Evolutionary conservation across 2,329 filamentous ascomycete genomes (phyloP).

Genomic region (Didymella pinodella): DNA sequence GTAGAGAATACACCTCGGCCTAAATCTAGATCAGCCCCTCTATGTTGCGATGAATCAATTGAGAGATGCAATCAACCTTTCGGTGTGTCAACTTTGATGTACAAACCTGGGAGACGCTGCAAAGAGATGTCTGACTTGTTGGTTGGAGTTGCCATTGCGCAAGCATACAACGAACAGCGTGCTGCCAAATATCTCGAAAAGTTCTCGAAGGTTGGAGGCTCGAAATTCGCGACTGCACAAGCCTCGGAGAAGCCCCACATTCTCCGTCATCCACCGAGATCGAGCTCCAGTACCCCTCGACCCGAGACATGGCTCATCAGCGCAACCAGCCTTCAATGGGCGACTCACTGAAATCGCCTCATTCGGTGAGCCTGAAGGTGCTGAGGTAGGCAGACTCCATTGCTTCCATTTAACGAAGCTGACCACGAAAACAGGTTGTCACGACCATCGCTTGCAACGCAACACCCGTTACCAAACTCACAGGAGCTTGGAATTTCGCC

Average conservation of each 20-base stretch:
- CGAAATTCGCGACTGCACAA: conserved; percentile 17
- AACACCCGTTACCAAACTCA: conserved; percentile 68
- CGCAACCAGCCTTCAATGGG: conserved; percentile 48
- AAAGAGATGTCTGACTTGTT: conserved; percentile 42
- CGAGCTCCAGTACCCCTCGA: conserved; percentile 13
- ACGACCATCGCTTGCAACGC: conserved; percentile 76
- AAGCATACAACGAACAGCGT: neutral
- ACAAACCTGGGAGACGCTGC: conserved; percentile 53
- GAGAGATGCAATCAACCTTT: conserved; percentile 51
- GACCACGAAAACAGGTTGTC: conserved; percentile 68
- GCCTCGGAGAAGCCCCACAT: conserved; percentile 20
- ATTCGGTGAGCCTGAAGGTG: conserved; percentile 83
- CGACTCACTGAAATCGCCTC: conserved; percentile 63
- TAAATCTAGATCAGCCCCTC: conserved; percentile 33
- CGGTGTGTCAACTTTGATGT: conserved; percentile 58
- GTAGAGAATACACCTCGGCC: conserved; percentile 63
- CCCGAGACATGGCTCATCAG: conserved; percentile 48
- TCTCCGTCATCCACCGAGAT: conserved; percentile 11
- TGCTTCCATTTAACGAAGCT: conserved; percentile 55
- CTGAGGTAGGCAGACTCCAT: conserved; percentile 71
- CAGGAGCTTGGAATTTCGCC: conserved; percentile 61
- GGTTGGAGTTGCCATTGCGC: conserved; percentile 14
- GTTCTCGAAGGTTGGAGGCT: neutral
- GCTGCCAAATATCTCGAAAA: neutral
- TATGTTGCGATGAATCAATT: neutral